Percentiles rank a stretch among this genome's conserved stretches.
phyloP scores from a whole-genome alignment of 331 rosid genomes.

The Ulmus americana region DNA sequence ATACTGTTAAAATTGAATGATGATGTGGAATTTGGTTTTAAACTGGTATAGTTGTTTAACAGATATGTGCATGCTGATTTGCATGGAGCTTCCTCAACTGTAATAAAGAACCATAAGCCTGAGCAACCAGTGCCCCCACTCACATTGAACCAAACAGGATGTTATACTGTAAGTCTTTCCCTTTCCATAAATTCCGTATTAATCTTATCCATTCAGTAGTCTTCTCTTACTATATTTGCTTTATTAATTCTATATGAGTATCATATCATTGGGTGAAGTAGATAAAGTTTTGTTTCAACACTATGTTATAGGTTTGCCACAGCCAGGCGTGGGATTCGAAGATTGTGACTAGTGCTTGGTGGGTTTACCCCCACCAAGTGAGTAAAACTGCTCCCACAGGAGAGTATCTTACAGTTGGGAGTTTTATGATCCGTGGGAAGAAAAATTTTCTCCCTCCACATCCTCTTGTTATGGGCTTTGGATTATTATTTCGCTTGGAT shows the following conservation, averaged over 20 bases:
- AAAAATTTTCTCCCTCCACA: constrained; percentile 94
- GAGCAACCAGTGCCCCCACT: constrained; percentile 85
- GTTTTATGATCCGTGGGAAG: constrained; percentile 97
- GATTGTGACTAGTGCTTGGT: constrained; percentile 99
- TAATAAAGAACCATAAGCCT: constrained; percentile 88
- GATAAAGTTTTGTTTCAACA: constrained; percentile 15
- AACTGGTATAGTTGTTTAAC: constrained; percentile 32
- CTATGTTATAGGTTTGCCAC: constrained; percentile 75
- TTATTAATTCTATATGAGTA: constrained; percentile 25
- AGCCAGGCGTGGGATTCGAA: constrained; percentile 98
- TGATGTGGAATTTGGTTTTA: constrained; percentile 25
- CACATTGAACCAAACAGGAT: constrained; percentile 91
- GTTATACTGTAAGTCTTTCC: constrained; percentile 69
- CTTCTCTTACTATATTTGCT: constrained; percentile 17
- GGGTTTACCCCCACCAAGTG: constrained; percentile 97
- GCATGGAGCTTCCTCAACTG: constrained; percentile 94
- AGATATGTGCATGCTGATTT: constrained; percentile 93
- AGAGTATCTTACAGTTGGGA: constrained; percentile 95
- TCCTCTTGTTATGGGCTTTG: constrained; percentile 97
- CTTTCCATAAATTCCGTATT: constrained; percentile 2
- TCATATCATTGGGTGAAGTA: constrained; percentile 11
- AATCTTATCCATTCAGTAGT: not conserved
- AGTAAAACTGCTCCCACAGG: constrained; percentile 99
- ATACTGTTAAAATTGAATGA: constrained; percentile 10
- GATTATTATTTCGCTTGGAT: constrained; percentile 88